Percentiles rank a stretch among this genome's conserved stretches.
Evolutionary conservation across 345 rosid species (phyloP).

Genomic region (Murraya koenigii): DNA sequence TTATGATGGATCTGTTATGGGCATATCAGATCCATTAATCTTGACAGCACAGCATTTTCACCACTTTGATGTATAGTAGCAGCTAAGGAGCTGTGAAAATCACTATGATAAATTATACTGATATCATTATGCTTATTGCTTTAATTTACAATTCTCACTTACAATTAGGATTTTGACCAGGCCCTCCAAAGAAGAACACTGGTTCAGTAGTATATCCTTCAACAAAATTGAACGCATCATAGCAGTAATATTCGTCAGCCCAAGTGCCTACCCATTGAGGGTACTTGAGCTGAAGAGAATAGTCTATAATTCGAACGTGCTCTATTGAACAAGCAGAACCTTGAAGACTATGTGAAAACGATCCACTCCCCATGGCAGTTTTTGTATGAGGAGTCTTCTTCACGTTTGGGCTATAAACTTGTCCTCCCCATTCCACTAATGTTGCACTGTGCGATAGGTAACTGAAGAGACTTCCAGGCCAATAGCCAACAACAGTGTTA

Average conservation of each 20-base stretch:
- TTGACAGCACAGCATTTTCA: neutral
- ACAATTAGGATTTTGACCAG: slow-evolving; percentile 30
- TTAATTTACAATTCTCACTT: slow-evolving; percentile 15
- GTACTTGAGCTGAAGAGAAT: slow-evolving; percentile 32
- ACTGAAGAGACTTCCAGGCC: slow-evolving; percentile 34
- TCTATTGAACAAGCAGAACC: slow-evolving; percentile 33
- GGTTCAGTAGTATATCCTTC: slow-evolving; percentile 26
- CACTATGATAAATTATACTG: neutral
- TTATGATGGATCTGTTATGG: neutral
- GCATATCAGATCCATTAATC: neutral
- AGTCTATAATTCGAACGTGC: slow-evolving; percentile 38
- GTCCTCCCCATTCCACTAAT: slow-evolving; percentile 58
- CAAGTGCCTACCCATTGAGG: slow-evolving; percentile 29
- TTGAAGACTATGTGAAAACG: neutral
- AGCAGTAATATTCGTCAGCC: slow-evolving; percentile 30
- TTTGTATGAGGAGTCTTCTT: slow-evolving; percentile 43
- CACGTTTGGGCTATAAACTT: slow-evolving; percentile 47
- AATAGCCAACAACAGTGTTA: slow-evolving; percentile 30
- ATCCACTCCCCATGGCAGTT: slow-evolving; percentile 58
- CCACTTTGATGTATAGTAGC: neutral
- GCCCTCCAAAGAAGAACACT: slow-evolving; percentile 45
- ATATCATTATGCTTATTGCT: neutral
- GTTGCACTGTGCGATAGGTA: slow-evolving; percentile 34
- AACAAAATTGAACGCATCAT: slow-evolving; percentile 21
- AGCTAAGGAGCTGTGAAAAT: neutral